These are phyloP conservation scores for Colletotrichum sp. DNA, from an alignment of 2,329 filamentous ascomycete species.

Conservation along the genomic window DNA sequence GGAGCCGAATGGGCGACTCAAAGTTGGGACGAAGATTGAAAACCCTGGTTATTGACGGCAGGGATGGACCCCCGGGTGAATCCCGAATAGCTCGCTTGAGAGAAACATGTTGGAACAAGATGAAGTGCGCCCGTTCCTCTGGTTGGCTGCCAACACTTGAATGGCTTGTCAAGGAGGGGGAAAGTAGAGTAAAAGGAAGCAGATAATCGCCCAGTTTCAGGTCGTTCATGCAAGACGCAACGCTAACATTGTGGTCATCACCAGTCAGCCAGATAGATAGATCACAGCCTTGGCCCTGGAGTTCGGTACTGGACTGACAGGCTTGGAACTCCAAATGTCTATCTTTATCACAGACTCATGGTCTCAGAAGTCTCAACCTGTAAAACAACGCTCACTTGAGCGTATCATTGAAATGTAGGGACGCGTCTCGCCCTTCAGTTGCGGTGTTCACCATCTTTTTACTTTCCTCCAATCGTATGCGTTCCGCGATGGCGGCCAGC, in stretches of 20 bases:
- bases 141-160: neutral
- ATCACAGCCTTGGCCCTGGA: neutral
- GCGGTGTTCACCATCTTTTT: neutral
- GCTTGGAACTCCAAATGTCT: neutral
- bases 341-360: neutral
- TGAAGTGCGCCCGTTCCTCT: neutral
- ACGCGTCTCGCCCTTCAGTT: neutral
- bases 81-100: neutral
- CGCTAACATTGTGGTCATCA: constrained; percentile 1
- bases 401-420: neutral
- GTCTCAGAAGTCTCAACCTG: neutral
- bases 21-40: neutral
- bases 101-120: neutral
- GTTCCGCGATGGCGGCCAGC: neutral
- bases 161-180: neutral
- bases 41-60: neutral
- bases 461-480: neutral
- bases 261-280: neutral
- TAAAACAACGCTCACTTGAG: neutral
- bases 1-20: neutral
- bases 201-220: constrained; percentile 16
- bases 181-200: neutral
- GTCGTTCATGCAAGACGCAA: neutral
- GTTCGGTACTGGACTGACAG: neutral
- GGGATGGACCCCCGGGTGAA: neutral